Evolutionary conservation across 179 eudicot genomes (phyloP).

Genomic region (Corrigiola litoralis): DNA sequence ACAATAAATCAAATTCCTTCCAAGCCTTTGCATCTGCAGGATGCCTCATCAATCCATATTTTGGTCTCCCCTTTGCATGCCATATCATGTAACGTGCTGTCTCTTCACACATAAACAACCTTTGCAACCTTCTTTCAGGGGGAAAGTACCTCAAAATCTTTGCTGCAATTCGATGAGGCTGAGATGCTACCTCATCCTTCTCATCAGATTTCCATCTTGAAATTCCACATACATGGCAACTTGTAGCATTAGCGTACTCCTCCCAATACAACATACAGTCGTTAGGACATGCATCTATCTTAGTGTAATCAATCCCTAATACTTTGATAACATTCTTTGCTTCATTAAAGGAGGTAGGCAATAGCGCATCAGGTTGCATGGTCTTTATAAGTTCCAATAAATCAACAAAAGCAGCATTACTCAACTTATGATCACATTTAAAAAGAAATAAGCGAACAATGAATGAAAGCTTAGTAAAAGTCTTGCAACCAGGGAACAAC

Average conservation of each 20-base stretch:
- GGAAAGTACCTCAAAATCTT: background rate
- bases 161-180: background rate
- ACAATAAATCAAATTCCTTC: background rate
- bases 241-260: background rate
- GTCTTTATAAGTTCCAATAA: background rate
- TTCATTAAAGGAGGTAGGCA: background rate
- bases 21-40: background rate
- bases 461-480: background rate
- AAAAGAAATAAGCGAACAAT: background rate
- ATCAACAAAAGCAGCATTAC: background rate
- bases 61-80: background rate
- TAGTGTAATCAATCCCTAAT: background rate
- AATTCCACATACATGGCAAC: background rate
- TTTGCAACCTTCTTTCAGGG: background rate
- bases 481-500: background rate
- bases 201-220: background rate
- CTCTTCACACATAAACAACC: background rate
- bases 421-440: conserved; percentile 1
- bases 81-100: background rate
- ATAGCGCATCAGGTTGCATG: background rate
- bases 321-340: background rate
- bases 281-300: background rate
- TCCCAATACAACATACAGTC: background rate
- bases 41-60: background rate
- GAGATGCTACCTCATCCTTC: background rate